Conservation (phyloP, 257 asterid genomes). For the Fraxinus pennsylvanica region DNA sequence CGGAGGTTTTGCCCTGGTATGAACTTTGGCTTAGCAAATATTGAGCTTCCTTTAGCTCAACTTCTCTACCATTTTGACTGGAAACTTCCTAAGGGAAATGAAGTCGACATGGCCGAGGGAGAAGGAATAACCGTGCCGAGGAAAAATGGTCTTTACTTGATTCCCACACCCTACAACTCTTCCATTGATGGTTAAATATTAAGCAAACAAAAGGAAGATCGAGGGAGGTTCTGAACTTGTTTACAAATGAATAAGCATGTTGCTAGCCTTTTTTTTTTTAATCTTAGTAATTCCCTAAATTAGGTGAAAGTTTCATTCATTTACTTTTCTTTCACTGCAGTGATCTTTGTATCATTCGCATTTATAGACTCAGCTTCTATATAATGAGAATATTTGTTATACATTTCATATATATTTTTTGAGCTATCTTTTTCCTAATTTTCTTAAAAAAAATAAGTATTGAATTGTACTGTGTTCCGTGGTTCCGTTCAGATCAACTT, state of each 20-base stretch:
- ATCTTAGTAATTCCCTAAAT: too few species aligned
- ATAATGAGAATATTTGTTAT: too few species aligned
- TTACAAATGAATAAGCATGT: too few species aligned
- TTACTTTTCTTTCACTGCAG: too few species aligned
- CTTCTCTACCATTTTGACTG: slow-evolving; percentile 2
- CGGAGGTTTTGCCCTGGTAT: background rate
- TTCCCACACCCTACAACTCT: background rate
- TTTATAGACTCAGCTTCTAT: too few species aligned
- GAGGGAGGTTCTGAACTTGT: background rate
- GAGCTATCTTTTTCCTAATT: too few species aligned
- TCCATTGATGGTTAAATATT: background rate
- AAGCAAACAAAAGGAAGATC: background rate
- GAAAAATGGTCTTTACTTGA: background rate
- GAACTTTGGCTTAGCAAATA: background rate
- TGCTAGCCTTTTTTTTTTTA: background rate
- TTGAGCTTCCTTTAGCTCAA: slow-evolving; percentile 2
- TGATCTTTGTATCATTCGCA: too few species aligned
- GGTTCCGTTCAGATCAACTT: too few species aligned
- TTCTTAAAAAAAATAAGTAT: too few species aligned
- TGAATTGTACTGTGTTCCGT: too few species aligned
- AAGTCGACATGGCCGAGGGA: background rate
- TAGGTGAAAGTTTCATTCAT: too few species aligned
- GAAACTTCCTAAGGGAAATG: background rate
- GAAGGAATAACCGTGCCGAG: background rate
- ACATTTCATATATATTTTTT: too few species aligned